Percentiles rank a stretch among this genome's conserved stretches.
Evolutionary conservation across 371 early-diverging fungal species (phyloP).

Genomic region (Fennellomyces sp.): DNA sequence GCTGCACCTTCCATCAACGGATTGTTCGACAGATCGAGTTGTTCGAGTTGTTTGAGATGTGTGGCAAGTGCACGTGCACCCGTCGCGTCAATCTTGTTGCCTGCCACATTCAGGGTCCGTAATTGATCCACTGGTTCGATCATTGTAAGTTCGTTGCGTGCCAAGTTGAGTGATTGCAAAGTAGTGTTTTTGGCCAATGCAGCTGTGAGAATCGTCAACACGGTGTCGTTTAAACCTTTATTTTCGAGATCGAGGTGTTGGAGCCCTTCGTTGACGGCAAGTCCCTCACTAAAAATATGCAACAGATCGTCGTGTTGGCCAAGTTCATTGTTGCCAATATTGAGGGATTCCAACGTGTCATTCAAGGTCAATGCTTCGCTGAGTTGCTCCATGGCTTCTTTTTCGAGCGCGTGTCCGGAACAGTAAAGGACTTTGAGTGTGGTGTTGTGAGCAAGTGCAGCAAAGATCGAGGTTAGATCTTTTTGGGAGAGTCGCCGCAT

Average conservation of each 20-base stretch:
- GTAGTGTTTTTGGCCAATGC: slow-evolving; percentile 27
- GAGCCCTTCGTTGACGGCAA: slow-evolving; percentile 56
- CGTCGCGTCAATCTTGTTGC: slow-evolving; percentile 39
- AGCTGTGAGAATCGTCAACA: not conserved
- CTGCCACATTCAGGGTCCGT: slow-evolving; percentile 41
- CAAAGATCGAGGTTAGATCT: slow-evolving; percentile 54
- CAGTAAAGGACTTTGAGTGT: slow-evolving; percentile 56
- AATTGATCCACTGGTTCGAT: slow-evolving; percentile 14
- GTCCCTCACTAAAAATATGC: slow-evolving; percentile 45
- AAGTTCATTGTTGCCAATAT: slow-evolving; percentile 47
- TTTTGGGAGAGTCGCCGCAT: slow-evolving; percentile 53
- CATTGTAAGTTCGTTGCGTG: slow-evolving; percentile 53
- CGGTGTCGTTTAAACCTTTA: slow-evolving; percentile 44
- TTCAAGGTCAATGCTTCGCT: slow-evolving; percentile 51
- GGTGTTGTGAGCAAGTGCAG: slow-evolving; percentile 49
- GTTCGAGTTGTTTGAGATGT: slow-evolving; percentile 26
- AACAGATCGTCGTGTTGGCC: slow-evolving; percentile 40
- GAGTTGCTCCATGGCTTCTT: slow-evolving; percentile 37
- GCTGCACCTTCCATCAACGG: slow-evolving; percentile 51
- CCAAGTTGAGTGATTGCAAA: slow-evolving; percentile 44
- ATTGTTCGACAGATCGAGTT: slow-evolving; percentile 60
- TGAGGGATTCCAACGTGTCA: slow-evolving; percentile 47
- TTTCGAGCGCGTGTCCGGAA: slow-evolving; percentile 58
- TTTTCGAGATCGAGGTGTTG: slow-evolving; percentile 59
- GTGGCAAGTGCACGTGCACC: slow-evolving; percentile 40